These are phyloP conservation scores for Pichia nakasei DNA, from an alignment of 805 yeast species.

Conservation along the genomic window DNA sequence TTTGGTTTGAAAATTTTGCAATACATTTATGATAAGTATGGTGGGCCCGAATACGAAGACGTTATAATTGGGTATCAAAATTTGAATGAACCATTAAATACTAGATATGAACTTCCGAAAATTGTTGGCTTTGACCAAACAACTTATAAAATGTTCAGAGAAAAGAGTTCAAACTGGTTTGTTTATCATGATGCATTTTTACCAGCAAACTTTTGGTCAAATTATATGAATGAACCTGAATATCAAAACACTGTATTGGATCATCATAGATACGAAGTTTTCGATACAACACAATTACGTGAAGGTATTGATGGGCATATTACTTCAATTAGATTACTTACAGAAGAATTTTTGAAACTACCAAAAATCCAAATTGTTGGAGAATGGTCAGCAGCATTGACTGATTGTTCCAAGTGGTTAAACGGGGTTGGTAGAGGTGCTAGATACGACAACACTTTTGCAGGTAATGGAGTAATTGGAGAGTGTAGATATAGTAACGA, in stretches of 20 bases:
- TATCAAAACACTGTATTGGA: conserved; percentile 59
- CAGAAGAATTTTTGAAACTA: conserved; percentile 28
- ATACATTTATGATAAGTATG: conserved; percentile 44
- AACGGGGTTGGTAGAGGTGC: conserved; percentile 65
- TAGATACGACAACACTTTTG: conserved; percentile 52
- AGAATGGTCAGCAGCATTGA: conserved; percentile 64
- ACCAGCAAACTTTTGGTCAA: conserved; percentile 46
- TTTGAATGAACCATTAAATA: conserved; percentile 64
- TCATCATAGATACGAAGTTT: conserved; percentile 91
- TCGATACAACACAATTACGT: conserved; percentile 50
- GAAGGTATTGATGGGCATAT: conserved; percentile 56
- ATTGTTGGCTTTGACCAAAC: conserved; percentile 32
- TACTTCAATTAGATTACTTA: conserved; percentile 41
- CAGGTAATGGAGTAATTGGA: conserved; percentile 40
- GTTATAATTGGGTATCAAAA: conserved; percentile 63
- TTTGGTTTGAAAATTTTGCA: conserved; percentile 43
- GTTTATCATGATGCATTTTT: conserved; percentile 63
- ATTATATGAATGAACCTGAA: conserved; percentile 9
- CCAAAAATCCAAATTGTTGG: conserved; percentile 48
- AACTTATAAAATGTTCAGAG: conserved; percentile 37
- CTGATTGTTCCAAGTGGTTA: conserved; percentile 63
- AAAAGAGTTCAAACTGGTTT: conserved; percentile 33
- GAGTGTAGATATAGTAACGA: conserved; percentile 34
- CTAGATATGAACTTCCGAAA: conserved; percentile 36
- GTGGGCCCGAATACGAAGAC: conserved; percentile 38